Conservation (phyloP, 768 basidiomycete species). For the Russula olivacea region DNA sequence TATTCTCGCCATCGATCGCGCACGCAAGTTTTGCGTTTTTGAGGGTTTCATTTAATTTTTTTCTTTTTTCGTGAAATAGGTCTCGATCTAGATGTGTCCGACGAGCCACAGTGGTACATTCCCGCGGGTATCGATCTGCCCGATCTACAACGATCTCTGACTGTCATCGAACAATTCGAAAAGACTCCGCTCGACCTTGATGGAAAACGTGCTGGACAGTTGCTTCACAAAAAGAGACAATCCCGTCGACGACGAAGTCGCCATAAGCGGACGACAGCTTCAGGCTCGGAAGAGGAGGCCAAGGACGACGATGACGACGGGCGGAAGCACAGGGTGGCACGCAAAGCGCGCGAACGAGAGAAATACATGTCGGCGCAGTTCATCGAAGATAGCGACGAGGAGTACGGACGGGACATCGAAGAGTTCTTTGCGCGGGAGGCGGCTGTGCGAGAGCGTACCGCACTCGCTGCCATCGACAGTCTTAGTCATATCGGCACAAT, state of each 20-base stretch:
- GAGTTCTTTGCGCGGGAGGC: constrained; percentile 77
- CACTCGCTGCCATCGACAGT: constrained; percentile 38
- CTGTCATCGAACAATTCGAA: constrained; percentile 80
- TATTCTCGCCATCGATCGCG: neutral
- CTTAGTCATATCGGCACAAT: constrained; percentile 44
- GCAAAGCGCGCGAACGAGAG: constrained; percentile 53
- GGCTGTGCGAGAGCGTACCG: constrained; percentile 47
- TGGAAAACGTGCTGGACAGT: constrained; percentile 65
- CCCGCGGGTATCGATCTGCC: constrained; percentile 64
- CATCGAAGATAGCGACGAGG: constrained; percentile 86
- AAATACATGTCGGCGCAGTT: constrained; percentile 85
- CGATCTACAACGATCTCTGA: constrained; percentile 60
- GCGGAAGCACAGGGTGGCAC: constrained; percentile 26
- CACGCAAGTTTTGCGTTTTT: neutral
- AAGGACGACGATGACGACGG: neutral
- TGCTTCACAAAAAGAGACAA: constrained; percentile 55
- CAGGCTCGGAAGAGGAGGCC: constrained; percentile 25
- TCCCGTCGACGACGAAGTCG: constrained; percentile 47
- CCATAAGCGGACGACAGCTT: constrained; percentile 45
- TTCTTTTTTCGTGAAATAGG: neutral
- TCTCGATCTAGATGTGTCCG: constrained; percentile 40
- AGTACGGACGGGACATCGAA: constrained; percentile 66
- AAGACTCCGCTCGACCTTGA: constrained; percentile 72
- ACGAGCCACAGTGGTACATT: constrained; percentile 80
- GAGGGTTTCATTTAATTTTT: neutral